These are phyloP conservation scores for Penicillium oxalicum DNA, from an alignment of 2,329 filamentous ascomycete genomes.

Conservation along the genomic window DNA sequence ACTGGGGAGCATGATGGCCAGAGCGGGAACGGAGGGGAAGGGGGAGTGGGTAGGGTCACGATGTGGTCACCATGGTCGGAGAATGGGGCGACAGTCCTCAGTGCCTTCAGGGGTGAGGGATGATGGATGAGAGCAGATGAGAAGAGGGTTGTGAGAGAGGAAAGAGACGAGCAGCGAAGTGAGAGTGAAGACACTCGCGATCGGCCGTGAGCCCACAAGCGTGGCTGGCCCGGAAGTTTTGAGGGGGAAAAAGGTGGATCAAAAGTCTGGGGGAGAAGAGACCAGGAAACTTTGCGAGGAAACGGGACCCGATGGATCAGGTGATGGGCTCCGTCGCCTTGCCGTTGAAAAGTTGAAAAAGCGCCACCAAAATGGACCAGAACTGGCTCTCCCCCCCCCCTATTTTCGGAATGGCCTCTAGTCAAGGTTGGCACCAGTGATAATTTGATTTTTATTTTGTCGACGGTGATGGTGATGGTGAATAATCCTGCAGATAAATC, in stretches of 20 bases:
- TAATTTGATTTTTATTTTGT: neutral
- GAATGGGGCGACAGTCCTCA: neutral
- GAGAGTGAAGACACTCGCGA: neutral
- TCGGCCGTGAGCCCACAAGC: neutral
- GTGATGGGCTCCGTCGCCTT: neutral
- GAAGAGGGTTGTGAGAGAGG: constrained; percentile 2
- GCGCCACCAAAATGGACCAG: neutral
- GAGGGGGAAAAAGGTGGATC: too few species aligned
- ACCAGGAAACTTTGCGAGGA: neutral
- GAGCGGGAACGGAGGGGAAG: constrained; percentile 18
- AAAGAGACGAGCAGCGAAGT: neutral
- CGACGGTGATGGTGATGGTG: neutral
- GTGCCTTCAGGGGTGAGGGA: neutral
- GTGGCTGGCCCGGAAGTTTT: neutral
- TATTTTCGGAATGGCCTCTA: too few species aligned
- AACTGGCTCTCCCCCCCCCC: neutral
- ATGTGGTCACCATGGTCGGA: constrained; percentile 3
- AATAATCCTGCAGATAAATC: too few species aligned
- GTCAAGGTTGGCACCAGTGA: too few species aligned
- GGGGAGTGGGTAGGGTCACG: neutral
- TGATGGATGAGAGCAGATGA: neutral
- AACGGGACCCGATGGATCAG: constrained; percentile 1
- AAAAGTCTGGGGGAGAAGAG: neutral
- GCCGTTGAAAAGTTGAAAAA: neutral
- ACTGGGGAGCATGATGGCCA: constrained; percentile 20